phyloP scores from a whole-genome alignment of 306 rosid species.

The Cucurbita moschata region DNA sequence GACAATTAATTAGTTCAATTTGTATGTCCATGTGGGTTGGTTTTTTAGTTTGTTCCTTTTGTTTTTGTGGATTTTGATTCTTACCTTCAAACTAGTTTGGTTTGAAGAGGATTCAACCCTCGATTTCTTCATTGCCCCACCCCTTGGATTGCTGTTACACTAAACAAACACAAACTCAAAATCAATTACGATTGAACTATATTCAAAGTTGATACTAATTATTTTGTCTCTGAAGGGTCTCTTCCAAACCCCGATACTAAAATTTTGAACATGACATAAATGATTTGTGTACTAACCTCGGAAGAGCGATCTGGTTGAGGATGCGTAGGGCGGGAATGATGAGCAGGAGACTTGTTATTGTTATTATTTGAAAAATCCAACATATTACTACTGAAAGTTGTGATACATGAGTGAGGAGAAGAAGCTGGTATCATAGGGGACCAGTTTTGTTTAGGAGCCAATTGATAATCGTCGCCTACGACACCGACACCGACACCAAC shows the following conservation, averaged over 20 bases:
- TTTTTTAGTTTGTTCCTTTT: neutral
- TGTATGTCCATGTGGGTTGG: conserved; percentile 4
- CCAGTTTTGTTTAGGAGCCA: conserved; percentile 15
- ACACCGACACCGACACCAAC: neutral
- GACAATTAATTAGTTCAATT: conserved; percentile 64
- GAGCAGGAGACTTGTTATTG: conserved; percentile 22
- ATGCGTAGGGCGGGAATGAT: conserved; percentile 15
- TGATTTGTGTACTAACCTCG: conserved; percentile 33
- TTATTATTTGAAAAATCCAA: conserved; percentile 64
- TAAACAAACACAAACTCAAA: conserved; percentile 3
- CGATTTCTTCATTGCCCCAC: conserved; percentile 87
- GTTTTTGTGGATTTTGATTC: too few species aligned
- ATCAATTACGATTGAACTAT: too few species aligned
- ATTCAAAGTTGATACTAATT: too few species aligned
- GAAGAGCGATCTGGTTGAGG: conserved; percentile 58
- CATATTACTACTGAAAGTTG: conserved; percentile 66
- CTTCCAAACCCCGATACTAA: too few species aligned
- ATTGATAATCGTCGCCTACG: conserved; percentile 14
- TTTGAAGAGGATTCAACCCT: conserved; percentile 77
- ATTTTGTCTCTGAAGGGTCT: too few species aligned
- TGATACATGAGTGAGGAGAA: conserved; percentile 60
- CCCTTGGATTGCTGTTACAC: conserved; percentile 70
- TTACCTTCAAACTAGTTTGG: conserved; percentile 75
- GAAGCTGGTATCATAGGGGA: conserved; percentile 29
- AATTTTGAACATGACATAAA: neutral